Evolutionary conservation across 176 grass and related monocot genomes (phyloP), one percentile per base, ranked within the genome.

Genomic region (Carex parvula): DNA sequence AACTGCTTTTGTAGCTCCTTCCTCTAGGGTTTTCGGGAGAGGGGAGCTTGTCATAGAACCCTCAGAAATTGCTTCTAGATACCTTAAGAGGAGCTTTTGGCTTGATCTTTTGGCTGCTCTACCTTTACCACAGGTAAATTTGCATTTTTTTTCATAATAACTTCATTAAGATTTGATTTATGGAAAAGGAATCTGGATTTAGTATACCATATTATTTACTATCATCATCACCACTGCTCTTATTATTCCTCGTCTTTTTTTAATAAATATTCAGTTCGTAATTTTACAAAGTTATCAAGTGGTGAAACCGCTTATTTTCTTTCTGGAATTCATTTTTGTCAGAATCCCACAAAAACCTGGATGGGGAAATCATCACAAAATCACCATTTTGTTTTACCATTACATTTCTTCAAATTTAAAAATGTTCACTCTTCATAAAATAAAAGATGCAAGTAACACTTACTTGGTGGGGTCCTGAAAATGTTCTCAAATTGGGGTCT

Each of bases 1-100:
- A 64, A 98, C 96, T 2, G 96, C 96, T 20, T 98, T 90, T 86
- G 90, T 95, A 35, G 96, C 96, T 13, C 96, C 96, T 50, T 98
- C 93, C 30, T 98, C 96, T 24, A 87, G 93, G 6, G 96, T 98
- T 60, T 95, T 98, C 59, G 96, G 96, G 0, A 80, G 96, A 30
- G 93, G 96, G 3, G 96, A 98, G 86, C 96, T 98, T 33, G 91
- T 93, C n/a, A 89, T 98, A 32, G 88, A 98, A 60, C 84, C 89
- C 1, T 89, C 84, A 79, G 87, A 90, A 91, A 95, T 98, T 13
- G 87, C 96, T 83, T 72, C 59, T 22, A 93, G 91, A 80, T 98
- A 95, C 44, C 88, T 95, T 0, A 57, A 84, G 9, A 66, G 81
- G 17, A 86, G 74, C 9, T 98, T 98, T 75, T 98, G 88, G 75